These are phyloP conservation scores for Pseudocercospora cruenta DNA, from an alignment of 2,329 filamentous ascomycete species.

Conservation along the genomic window DNA sequence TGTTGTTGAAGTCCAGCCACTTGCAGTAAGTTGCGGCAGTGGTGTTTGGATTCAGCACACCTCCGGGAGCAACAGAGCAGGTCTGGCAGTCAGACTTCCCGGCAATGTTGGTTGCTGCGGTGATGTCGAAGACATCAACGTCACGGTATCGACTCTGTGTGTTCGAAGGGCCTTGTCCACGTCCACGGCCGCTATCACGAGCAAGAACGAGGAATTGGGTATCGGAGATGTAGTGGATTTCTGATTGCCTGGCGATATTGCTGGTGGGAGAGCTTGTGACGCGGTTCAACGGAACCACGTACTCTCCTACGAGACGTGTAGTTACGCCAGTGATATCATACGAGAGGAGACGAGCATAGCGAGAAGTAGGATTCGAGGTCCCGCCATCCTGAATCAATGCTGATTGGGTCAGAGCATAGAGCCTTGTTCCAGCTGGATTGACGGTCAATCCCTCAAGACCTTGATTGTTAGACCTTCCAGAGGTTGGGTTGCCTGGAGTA, in stretches of 20 bases:
- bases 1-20: slow-evolving; percentile 71
- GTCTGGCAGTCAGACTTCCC: slow-evolving; percentile 49
- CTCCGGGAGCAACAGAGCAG: slow-evolving; percentile 51
- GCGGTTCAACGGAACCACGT: slow-evolving; percentile 61
- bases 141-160: slow-evolving; percentile 64
- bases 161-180: slow-evolving; percentile 55
- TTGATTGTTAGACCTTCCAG: slow-evolving; percentile 72
- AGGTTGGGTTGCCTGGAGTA: slow-evolving; percentile 60
- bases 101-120: slow-evolving; percentile 63
- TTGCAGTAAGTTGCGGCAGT: slow-evolving; percentile 64
- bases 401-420: slow-evolving; percentile 69
- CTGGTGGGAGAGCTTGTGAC: slow-evolving; percentile 58
- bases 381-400: slow-evolving; percentile 67
- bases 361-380: slow-evolving; percentile 56
- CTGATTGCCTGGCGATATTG: slow-evolving; percentile 67
- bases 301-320: slow-evolving; percentile 52
- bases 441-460: slow-evolving; percentile 72
- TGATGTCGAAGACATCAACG: slow-evolving; percentile 70
- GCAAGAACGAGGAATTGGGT: slow-evolving; percentile 70
- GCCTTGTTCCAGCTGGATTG: slow-evolving; percentile 63
- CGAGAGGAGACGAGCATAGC: slow-evolving; percentile 64
- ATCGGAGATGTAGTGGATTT: slow-evolving; percentile 66
- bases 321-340: slow-evolving; percentile 60
- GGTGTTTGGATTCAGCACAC: slow-evolving; percentile 59
- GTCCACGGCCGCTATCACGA: slow-evolving; percentile 65